Evolutionary conservation across 768 basidiomycete species (phyloP).

Genomic region (Termitomyces sp.): DNA sequence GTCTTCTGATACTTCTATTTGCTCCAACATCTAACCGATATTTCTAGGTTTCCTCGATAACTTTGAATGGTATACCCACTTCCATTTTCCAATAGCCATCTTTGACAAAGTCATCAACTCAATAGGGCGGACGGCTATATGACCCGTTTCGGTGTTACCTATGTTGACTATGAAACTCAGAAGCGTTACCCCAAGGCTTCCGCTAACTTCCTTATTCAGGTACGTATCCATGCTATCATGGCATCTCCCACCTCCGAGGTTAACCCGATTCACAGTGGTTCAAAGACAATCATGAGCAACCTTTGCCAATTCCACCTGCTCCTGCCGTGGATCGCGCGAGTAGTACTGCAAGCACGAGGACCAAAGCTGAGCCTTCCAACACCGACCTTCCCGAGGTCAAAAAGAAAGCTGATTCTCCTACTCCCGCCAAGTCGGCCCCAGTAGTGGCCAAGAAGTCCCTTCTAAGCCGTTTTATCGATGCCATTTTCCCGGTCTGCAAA

Average conservation of each 20-base stretch:
- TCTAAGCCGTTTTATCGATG: neutral
- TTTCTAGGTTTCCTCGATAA: conserved; percentile 65
- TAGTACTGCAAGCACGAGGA: neutral
- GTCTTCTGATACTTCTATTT: conserved; percentile 18
- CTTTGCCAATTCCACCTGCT: neutral
- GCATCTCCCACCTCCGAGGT: neutral
- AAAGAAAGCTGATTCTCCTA: neutral
- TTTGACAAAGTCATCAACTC: neutral
- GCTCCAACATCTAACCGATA: neutral
- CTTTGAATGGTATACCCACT: conserved; percentile 54
- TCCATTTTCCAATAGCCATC: neutral
- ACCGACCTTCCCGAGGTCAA: neutral
- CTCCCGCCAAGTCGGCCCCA: neutral
- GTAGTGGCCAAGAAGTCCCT: neutral
- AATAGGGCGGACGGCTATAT: conserved; percentile 62
- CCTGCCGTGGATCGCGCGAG: neutral
- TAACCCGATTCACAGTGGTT: conserved; percentile 34
- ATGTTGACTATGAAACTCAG: conserved; percentile 70
- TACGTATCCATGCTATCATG: conserved; percentile 20
- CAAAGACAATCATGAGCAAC: conserved; percentile 24
- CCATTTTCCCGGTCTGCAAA: conserved; percentile 9
- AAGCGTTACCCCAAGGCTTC: conserved; percentile 65
- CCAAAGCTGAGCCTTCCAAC: neutral
- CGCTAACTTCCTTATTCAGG: conserved; percentile 55
- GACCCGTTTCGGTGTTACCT: conserved; percentile 70